Conservation (phyloP, 2,329 filamentous ascomycete genomes). For the Neonectria magnoliae region DNA sequence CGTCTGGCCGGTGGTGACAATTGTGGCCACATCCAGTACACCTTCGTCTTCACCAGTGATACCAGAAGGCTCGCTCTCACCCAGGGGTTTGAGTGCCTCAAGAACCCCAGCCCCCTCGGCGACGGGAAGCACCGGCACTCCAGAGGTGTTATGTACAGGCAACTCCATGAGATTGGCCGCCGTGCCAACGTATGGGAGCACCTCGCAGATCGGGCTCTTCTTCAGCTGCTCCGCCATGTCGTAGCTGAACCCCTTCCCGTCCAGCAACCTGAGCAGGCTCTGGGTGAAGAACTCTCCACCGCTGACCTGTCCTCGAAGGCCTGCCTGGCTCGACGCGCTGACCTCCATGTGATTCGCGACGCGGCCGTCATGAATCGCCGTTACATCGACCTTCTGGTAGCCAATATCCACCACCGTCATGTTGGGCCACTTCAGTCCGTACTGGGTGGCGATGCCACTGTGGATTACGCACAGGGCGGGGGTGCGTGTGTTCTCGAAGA, state of each 20-base stretch:
- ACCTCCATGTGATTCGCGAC: constrained; percentile 74
- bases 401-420: constrained; percentile 93
- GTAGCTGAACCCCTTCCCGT: constrained; percentile 65
- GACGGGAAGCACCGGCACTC: constrained; percentile 40
- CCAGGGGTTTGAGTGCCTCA: constrained; percentile 52
- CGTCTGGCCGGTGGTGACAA: constrained; percentile 83
- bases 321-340: constrained; percentile 60
- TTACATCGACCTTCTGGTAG: constrained; percentile 91
- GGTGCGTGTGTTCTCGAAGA: constrained; percentile 97
- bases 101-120: constrained; percentile 45
- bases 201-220: constrained; percentile 73
- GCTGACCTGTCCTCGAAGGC: constrained; percentile 62
- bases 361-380: constrained; percentile 84
- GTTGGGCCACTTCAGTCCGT: constrained; percentile 78
- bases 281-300: constrained; percentile 90
- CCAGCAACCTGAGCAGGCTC: constrained; percentile 74
- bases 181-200: constrained; percentile 65
- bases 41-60: constrained; percentile 69
- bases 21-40: constrained; percentile 84
- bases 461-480: constrained; percentile 92
- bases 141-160: constrained; percentile 54
- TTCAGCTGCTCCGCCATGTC: constrained; percentile 79
- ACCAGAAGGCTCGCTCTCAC: constrained; percentile 55
- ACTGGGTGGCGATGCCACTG: constrained; percentile 86
- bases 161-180: constrained; percentile 59